These are phyloP conservation scores for Dryadomyces quercus-mongolicae DNA, from an alignment of 2,329 filamentous ascomycete genomes.

Conservation along the genomic window DNA sequence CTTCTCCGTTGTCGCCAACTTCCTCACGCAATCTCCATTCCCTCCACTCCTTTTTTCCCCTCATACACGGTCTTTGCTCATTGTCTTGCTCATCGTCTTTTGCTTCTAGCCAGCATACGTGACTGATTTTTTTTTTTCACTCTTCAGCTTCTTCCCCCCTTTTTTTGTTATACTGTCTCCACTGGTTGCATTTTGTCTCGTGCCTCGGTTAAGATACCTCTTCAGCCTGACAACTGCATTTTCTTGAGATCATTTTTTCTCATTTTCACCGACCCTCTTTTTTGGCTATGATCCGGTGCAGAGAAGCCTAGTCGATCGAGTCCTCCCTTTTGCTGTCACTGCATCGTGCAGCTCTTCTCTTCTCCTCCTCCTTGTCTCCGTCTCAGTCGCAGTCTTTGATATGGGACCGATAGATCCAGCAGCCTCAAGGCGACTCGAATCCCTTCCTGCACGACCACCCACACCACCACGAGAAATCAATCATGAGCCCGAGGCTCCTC, in stretches of 20 bases:
- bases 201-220: background rate
- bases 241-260: background rate
- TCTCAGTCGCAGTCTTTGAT: background rate
- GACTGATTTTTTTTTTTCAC: background rate
- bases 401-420: conserved; percentile 26
- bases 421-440: conserved; percentile 33
- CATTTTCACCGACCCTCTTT: background rate
- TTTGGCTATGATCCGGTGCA: background rate
- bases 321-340: background rate
- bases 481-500: conserved; percentile 18
- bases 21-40: background rate
- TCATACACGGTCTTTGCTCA: background rate
- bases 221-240: background rate
- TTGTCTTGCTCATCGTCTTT: background rate
- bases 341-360: background rate
- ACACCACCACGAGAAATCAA: conserved; percentile 50
- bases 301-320: background rate
- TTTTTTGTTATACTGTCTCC: background rate
- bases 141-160: background rate
- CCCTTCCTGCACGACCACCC: conserved; percentile 47
- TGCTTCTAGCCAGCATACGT: background rate
- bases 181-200: background rate
- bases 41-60: background rate
- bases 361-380: background rate
- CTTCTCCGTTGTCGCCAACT: background rate